These are phyloP conservation scores for Citrus reticulata DNA, from an alignment of 345 rosid species.

Conservation along the genomic window DNA sequence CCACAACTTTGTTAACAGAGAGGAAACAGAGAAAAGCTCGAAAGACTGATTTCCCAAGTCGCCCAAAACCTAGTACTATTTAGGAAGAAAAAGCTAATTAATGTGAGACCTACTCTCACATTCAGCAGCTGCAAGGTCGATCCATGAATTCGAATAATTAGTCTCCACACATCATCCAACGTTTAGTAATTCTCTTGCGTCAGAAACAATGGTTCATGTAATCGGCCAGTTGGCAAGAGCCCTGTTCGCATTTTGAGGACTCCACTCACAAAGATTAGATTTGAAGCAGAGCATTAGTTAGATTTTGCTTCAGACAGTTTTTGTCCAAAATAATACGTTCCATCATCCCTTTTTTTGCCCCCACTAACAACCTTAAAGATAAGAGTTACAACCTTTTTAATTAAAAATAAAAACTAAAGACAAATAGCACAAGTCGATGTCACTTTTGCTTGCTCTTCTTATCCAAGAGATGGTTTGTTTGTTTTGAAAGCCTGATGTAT, in stretches of 20 bases:
- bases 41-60: background rate
- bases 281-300: background rate
- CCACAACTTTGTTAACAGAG: background rate
- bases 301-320: background rate
- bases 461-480: background rate
- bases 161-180: no score
- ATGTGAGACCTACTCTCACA: no score
- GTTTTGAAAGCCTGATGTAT: background rate
- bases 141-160: no score
- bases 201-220: background rate
- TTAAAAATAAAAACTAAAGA: no score
- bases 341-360: background rate
- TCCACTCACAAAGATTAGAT: background rate
- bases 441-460: background rate
- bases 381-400: background rate
- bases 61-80: background rate
- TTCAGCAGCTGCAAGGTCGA: no score
- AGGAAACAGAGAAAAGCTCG: background rate
- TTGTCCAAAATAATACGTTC: slow-evolving; percentile 6
- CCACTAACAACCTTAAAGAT: slow-evolving; percentile 11
- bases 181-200: background rate
- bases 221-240: slow-evolving; percentile 2
- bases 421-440: no score
- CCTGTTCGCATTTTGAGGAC: background rate
- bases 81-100: no score